Base-by-base conservation (phyloP, 768 basidiomycete genomes). In the Lentinula boryana region DNA sequence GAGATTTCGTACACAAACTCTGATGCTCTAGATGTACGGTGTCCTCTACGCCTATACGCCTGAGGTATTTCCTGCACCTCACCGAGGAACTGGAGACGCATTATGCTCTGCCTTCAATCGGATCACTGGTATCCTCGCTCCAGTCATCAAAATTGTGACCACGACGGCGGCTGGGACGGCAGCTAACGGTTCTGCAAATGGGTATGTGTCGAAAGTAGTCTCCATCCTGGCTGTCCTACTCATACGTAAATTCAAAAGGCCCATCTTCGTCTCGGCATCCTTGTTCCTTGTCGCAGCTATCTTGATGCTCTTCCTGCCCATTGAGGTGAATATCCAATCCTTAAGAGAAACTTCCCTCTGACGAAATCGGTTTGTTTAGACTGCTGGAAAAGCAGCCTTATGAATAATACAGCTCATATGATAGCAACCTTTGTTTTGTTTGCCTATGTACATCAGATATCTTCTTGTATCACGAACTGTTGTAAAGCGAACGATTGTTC, bases 111-210 rank as follows among this genome's bases (percentile, higher is more conserved):
- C 75, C 13, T 77, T 81, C 13, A 84, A 81, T 66, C 76, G 85
- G 16, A 66, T 87, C 43, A 84, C 84, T 59, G 85, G 86, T 23
- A 76, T 87, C 64, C 83, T 85, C 76, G 80, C 77, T 54, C 62
- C 77, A 1, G 67, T 68, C 23, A 68, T 68, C 58, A 60, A 60
- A 32, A 60, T 60, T n/a, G 58, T 40, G 33, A 60, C 58, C 8
- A 60, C 58, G 49, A 60, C 48, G 23, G 49, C 58, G 10, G 48
- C 48, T 18, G 58, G 58, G 16, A 31, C 58, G 6, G 49, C 58
- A 41, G n/a, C 49, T 4, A 36, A 60, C 27, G 58, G 50, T 8
- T 27, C 58, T n/a, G 58, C 58, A 23, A 60, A 60, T 43, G 58
- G 57, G 57, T 49, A 32, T 49, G 57, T 48, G 15, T 32, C 8